phyloP scores from a whole-genome alignment of 2,329 filamentous ascomycete species.

The Gnomoniopsis smithogilvyi region DNA sequence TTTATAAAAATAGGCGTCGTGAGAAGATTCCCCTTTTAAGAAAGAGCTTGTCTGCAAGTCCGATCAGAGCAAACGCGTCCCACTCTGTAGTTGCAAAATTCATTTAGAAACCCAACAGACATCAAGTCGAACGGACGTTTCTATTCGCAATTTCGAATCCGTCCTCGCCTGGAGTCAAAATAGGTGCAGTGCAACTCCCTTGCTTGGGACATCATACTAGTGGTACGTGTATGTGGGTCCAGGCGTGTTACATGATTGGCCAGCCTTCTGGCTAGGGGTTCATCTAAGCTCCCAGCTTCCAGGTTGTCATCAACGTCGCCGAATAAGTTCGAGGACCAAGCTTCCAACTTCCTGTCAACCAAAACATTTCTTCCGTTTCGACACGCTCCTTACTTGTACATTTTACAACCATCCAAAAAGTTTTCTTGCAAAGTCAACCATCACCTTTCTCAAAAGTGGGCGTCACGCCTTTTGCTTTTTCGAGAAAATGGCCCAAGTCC shows the following conservation, averaged over 20 bases:
- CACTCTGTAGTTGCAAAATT: too few relatives aligned
- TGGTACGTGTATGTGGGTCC: neutral
- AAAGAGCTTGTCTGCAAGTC: too few relatives aligned
- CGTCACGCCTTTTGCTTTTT: neutral
- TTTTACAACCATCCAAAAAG: neutral
- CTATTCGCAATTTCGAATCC: too few relatives aligned
- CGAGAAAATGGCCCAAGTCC: slow-evolving; percentile 45
- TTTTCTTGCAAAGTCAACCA: neutral
- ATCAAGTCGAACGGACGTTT: too few relatives aligned
- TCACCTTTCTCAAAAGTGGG: neutral
- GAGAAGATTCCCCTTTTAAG: too few relatives aligned
- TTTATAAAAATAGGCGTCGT: too few relatives aligned
- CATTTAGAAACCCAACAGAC: too few relatives aligned
- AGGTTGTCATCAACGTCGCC: slow-evolving; percentile 10
- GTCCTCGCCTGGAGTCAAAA: neutral
- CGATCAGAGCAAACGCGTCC: too few relatives aligned
- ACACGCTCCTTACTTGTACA: neutral
- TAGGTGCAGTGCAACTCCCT: neutral
- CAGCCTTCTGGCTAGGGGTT: neutral
- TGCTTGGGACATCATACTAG: neutral
- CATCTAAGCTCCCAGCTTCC: slow-evolving; percentile 1
- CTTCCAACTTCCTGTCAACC: neutral
- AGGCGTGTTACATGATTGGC: slow-evolving; percentile 5
- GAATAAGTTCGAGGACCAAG: neutral
- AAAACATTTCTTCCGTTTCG: neutral